Evolutionary conservation across 2,329 filamentous ascomycete genomes (phyloP).

Genomic region (Didymella segeticola): DNA sequence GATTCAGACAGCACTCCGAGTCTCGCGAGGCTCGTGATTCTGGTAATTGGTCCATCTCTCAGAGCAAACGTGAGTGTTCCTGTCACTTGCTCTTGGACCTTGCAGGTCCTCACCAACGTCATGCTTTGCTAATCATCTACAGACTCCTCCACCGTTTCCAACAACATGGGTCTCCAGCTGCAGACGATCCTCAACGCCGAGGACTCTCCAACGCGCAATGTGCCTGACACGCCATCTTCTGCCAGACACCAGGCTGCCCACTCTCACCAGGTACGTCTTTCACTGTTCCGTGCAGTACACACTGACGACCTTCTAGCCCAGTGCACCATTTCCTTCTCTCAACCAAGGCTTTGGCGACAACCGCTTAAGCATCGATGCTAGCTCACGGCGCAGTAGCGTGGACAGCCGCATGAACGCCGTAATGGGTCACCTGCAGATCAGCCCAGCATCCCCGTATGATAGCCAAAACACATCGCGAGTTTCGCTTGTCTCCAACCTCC

Average conservation of each 20-base stretch:
- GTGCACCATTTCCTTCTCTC: constrained; percentile 60
- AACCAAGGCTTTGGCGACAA: constrained; percentile 59
- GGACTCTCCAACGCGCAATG: constrained; percentile 54
- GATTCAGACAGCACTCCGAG: constrained; percentile 43
- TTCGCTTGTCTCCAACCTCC: constrained; percentile 74
- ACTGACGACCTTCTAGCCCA: constrained; percentile 38
- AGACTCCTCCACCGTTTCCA: constrained; percentile 54
- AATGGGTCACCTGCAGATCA: constrained; percentile 73
- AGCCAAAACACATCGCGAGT: constrained; percentile 79
- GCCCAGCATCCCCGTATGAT: constrained; percentile 72
- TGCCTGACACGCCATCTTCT: constrained; percentile 54
- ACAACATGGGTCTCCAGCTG: constrained; percentile 58
- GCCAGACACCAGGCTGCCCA: constrained; percentile 43
- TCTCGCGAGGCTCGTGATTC: constrained; percentile 63
- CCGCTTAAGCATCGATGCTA: constrained; percentile 58
- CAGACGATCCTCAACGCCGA: constrained; percentile 58
- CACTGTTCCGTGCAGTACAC: constrained; percentile 9
- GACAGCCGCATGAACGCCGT: constrained; percentile 79
- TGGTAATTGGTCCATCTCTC: constrained; percentile 66
- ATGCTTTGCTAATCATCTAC: constrained; percentile 18
- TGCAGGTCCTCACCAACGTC: neutral
- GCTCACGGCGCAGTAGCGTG: constrained; percentile 72
- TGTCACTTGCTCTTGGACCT: constrained; percentile 7
- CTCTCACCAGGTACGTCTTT: constrained; percentile 40
- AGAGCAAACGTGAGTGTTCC: constrained; percentile 59